phyloP scores from a whole-genome alignment of 1,139 yeast species.

The Protomyces inundatus region DNA sequence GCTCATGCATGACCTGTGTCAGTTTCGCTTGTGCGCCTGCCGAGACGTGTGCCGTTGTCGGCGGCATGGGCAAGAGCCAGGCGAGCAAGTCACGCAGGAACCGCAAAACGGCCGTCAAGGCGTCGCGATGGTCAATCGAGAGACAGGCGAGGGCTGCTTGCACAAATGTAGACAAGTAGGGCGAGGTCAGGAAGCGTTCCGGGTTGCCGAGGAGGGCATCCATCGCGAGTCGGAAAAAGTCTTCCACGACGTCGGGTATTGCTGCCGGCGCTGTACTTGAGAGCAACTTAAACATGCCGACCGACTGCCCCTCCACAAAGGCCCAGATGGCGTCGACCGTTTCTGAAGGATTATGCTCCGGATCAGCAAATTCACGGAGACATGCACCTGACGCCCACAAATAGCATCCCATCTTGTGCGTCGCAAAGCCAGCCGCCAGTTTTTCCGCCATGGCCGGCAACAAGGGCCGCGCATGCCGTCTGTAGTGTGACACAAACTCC shows the following conservation, averaged over 20 bases:
- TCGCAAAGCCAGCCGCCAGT: constrained; percentile 61
- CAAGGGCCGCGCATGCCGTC: constrained; percentile 57
- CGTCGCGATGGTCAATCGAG: constrained; percentile 61
- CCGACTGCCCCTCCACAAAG: constrained; percentile 47
- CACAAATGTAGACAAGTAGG: constrained; percentile 53
- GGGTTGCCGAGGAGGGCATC: constrained; percentile 81
- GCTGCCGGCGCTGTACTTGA: constrained; percentile 39
- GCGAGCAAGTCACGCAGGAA: constrained; percentile 71
- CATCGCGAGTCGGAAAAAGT: constrained; percentile 75
- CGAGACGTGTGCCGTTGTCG: constrained; percentile 58
- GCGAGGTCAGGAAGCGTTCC: constrained; percentile 53
- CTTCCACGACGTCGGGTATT: constrained; percentile 74
- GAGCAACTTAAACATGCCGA: constrained; percentile 43
- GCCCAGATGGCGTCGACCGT: constrained; percentile 48
- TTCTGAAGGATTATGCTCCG: constrained; percentile 42
- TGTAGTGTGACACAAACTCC: constrained; percentile 61
- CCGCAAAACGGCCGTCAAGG: constrained; percentile 65
- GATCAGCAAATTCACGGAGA: constrained; percentile 65
- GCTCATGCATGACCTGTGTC: constrained; percentile 34
- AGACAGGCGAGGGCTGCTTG: constrained; percentile 58
- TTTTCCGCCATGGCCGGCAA: constrained; percentile 60
- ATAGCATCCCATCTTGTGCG: constrained; percentile 71
- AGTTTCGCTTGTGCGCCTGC: constrained; percentile 30
- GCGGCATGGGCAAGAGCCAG: constrained; percentile 80
- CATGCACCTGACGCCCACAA: constrained; percentile 86